These are phyloP conservation scores for Orbilia javanica DNA, from an alignment of 2,329 filamentous ascomycete genomes.

Conservation along the genomic window DNA sequence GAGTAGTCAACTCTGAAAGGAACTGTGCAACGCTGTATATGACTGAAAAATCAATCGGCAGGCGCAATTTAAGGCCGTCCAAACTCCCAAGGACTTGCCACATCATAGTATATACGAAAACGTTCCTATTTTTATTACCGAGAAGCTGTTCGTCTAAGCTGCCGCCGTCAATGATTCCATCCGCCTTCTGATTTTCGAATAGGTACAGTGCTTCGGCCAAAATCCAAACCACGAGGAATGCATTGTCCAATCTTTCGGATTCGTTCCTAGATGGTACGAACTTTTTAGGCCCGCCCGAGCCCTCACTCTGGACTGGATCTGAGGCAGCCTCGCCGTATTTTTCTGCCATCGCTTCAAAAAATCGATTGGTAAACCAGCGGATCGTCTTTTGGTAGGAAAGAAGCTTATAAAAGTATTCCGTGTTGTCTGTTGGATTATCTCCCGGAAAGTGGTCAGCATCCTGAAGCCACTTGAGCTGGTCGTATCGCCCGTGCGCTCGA, in stretches of 20 bases:
- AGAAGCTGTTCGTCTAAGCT: background rate
- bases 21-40: background rate
- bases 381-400: slow-evolving; percentile 1
- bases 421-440: slow-evolving; percentile 30
- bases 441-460: background rate
- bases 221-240: slow-evolving; percentile 18
- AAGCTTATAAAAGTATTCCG: slow-evolving; percentile 16
- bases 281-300: background rate
- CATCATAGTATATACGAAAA: background rate
- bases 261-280: slow-evolving; percentile 20
- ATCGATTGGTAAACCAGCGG: slow-evolving; percentile 27
- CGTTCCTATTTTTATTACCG: background rate
- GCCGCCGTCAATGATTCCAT: background rate
- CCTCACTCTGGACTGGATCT: too few relatives aligned
- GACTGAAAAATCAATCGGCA: background rate
- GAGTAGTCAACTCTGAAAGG: background rate
- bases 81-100: background rate
- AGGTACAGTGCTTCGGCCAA: slow-evolving; percentile 22
- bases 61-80: background rate
- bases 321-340: background rate
- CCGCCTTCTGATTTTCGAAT: background rate
- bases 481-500: slow-evolving; percentile 7
- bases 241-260: background rate
- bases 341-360: background rate
- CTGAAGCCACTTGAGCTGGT: background rate